Evolutionary conservation across 176 grass and related monocot species (phyloP), one percentile per base, ranked within the genome.

Genomic region (Puya raimondii): DNA sequence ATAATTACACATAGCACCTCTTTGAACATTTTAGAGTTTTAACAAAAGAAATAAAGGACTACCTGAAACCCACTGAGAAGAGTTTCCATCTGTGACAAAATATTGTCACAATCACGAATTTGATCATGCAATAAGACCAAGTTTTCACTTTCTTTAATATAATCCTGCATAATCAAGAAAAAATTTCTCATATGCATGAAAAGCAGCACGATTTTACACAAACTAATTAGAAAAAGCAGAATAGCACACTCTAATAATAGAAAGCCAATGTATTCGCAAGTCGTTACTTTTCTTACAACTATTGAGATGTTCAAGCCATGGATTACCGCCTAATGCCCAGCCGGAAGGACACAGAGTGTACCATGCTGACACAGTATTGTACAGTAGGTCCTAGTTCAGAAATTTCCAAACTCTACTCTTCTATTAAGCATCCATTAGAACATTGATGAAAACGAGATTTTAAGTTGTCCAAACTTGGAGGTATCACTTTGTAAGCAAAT

Each of bases 61-160:
- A 97, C 94, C 94, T 97, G 94, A 81, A 97, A 97, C 72, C 94
- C 89, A 82, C 86, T 83, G 9, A 97, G 89, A 68, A 97, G 65
- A 42, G 82, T 84, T 81, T 93, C 94, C 94, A 93, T 97, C 83
- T 97, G 89, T 13, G 87, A 97, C 69, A 97, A 74, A 83, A 97
- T 93, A 71, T 90, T 92, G 76, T 97, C 94, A 53, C 89, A 97
- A 23, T 93, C 94, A 58, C 68, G 27, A 84, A 97, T 97, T 84
- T 97, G 94, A 76, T 97, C 89, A 76, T 92, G 94, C 51, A 97
- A 51, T 7, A 76, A 89, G 72, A 97, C 84, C 64, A 97, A 82
- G 27, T 97, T 97, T 66, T 93, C 94, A 64, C 89, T 97, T 73
- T 97, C 94, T 81, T 74, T 85, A 73, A 97, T 97, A 69, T 97